These are phyloP conservation scores for Annulohypoxylon moriforme DNA, from an alignment of 495 filamentous ascomycete genomes.

Conservation along the genomic window DNA sequence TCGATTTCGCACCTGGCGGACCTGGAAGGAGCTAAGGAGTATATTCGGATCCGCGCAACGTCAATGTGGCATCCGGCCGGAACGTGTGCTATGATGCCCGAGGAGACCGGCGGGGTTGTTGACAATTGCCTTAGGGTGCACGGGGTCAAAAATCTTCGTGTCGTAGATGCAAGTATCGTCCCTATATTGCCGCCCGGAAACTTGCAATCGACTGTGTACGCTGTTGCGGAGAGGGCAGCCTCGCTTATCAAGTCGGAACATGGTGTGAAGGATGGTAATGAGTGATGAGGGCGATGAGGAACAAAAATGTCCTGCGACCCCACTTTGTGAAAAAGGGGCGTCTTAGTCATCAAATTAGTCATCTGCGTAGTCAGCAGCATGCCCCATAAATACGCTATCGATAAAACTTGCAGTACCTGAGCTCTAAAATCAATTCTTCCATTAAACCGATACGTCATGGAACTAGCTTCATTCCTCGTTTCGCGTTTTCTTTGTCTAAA, in stretches of 20 bases:
- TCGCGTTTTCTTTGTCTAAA: too few species aligned
- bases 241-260: conserved; percentile 58
- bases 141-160: conserved; percentile 57
- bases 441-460: conserved; percentile 34
- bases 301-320: too few species aligned
- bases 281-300: neutral
- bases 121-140: conserved; percentile 58
- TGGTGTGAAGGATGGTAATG: neutral
- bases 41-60: neutral
- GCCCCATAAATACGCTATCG: conserved; percentile 16
- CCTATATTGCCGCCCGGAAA: conserved; percentile 59
- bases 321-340: conserved; percentile 9
- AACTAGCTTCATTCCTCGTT: conserved; percentile 11
- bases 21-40: neutral
- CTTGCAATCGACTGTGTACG: conserved; percentile 63
- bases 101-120: conserved; percentile 54
- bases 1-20: neutral
- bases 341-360: neutral
- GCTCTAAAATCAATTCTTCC: conserved; percentile 25
- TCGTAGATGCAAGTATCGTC: conserved; percentile 66
- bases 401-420: conserved; percentile 5
- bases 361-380: too few species aligned
- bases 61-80: neutral
- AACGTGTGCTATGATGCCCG: conserved; percentile 45
- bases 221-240: conserved; percentile 64